Evolutionary conservation across 2,329 filamentous ascomycete species (phyloP).

Genomic region (Rhytidhysteron rufulum): DNA sequence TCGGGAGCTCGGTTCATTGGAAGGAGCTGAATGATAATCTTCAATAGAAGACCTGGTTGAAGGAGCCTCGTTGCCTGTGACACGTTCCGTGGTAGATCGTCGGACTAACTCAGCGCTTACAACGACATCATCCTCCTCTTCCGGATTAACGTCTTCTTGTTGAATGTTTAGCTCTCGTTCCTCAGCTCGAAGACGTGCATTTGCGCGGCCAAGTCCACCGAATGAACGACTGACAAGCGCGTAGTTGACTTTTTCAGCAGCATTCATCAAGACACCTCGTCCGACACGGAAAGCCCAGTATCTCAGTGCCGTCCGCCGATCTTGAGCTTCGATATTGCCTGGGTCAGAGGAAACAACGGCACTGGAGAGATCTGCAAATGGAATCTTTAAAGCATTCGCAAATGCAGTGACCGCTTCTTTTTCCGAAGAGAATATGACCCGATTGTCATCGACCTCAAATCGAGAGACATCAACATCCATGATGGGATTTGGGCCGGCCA

Average conservation of each 20-base stretch:
- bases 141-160: slow-evolving; percentile 47
- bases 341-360: slow-evolving; percentile 27
- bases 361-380: slow-evolving; percentile 49
- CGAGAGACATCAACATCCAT: slow-evolving; percentile 55
- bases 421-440: slow-evolving; percentile 51
- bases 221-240: slow-evolving; percentile 58
- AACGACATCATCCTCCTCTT: slow-evolving; percentile 44
- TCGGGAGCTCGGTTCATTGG: background rate
- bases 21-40: background rate
- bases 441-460: slow-evolving; percentile 54
- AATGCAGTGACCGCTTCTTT: slow-evolving; percentile 56
- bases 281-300: slow-evolving; percentile 61
- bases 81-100: slow-evolving; percentile 11
- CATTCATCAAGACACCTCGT: slow-evolving; percentile 56
- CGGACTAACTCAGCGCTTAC: slow-evolving; percentile 25
- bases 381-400: slow-evolving; percentile 49
- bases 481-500: slow-evolving; percentile 50
- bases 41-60: slow-evolving; percentile 8
- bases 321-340: slow-evolving; percentile 34
- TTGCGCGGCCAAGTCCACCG: slow-evolving; percentile 52
- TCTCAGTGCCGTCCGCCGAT: slow-evolving; percentile 40
- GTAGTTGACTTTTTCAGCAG: slow-evolving; percentile 54
- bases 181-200: slow-evolving; percentile 36
- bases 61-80: slow-evolving; percentile 1
- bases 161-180: slow-evolving; percentile 36